These are phyloP conservation scores for Boechera stricta DNA, from an alignment of 345 rosid species.

Conservation along the genomic window DNA sequence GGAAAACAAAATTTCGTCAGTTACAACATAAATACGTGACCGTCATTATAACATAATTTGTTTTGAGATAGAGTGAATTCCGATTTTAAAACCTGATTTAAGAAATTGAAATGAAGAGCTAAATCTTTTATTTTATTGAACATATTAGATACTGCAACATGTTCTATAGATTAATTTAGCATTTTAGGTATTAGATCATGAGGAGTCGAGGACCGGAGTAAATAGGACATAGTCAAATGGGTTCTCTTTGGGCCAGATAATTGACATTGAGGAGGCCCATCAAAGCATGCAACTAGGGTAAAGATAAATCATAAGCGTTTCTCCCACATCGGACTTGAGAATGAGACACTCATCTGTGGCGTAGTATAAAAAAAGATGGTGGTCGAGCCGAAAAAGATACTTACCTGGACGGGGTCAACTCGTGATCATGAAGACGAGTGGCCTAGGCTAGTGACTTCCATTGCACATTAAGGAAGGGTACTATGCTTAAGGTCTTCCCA, in stretches of 20 bases:
- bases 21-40: too few species aligned
- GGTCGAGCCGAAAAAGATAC: rapidly evolving
- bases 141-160: neutral
- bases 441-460: neutral
- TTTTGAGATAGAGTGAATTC: neutral
- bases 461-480: neutral
- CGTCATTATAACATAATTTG: neutral
- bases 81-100: neutral
- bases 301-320: neutral
- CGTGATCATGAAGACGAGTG: slow-evolving; percentile 28
- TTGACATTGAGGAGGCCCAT: slow-evolving; percentile 15
- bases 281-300: neutral
- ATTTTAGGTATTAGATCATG: neutral
- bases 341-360: neutral
- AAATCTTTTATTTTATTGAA: neutral
- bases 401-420: slow-evolving; percentile 52
- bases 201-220: neutral
- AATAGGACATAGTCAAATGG: slow-evolving; percentile 5
- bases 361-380: neutral
- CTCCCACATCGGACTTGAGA: slow-evolving; percentile 19
- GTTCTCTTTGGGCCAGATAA: neutral
- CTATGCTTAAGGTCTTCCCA: neutral
- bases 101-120: neutral
- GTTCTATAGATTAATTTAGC: neutral
- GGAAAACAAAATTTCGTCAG: too few species aligned